Conservation (phyloP, 176 grass and related monocot species). For the Carex cristatella region DNA sequence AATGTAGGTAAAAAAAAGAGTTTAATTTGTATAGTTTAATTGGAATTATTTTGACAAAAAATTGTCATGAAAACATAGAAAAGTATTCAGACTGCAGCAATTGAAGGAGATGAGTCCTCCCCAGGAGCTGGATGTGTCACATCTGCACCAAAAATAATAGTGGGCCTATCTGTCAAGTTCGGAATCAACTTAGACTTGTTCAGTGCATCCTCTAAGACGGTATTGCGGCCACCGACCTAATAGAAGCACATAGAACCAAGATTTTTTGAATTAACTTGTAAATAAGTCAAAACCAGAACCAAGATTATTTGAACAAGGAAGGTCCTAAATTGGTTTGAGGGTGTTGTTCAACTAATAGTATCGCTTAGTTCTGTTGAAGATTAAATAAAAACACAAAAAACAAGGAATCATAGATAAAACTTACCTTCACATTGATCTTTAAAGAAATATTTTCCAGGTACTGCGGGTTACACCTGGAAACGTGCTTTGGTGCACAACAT, state of each 20-base stretch:
- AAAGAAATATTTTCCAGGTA: conserved; percentile 78
- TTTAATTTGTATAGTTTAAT: not conserved
- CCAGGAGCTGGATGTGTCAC: conserved; percentile 69
- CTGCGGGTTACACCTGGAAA: conserved; percentile 49
- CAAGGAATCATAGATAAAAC: not conserved
- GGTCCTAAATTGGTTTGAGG: not conserved
- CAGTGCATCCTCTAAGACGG: conserved; percentile 48
- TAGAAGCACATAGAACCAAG: not conserved
- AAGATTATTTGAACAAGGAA: not conserved
- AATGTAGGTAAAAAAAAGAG: not conserved
- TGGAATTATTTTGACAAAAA: not conserved
- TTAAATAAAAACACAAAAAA: not conserved
- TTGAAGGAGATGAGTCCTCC: conserved; percentile 68
- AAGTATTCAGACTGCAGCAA: conserved; percentile 48
- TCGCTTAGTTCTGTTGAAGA: not conserved
- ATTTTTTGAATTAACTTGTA: not conserved
- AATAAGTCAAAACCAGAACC: not conserved
- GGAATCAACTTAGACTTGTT: conserved; percentile 37
- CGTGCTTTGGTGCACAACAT: conserved; percentile 55
- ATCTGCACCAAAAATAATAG: conserved; percentile 82
- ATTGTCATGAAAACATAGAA: not conserved
- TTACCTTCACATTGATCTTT: conserved; percentile 91
- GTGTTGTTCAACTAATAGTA: not conserved
- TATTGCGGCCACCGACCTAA: conserved; percentile 69
- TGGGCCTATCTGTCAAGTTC: conserved; percentile 46